Percentiles rank a stretch among this genome's conserved stretches.
phyloP scores from a whole-genome alignment of 495 filamentous ascomycete species.

The Chaetomidium leptoderma region DNA sequence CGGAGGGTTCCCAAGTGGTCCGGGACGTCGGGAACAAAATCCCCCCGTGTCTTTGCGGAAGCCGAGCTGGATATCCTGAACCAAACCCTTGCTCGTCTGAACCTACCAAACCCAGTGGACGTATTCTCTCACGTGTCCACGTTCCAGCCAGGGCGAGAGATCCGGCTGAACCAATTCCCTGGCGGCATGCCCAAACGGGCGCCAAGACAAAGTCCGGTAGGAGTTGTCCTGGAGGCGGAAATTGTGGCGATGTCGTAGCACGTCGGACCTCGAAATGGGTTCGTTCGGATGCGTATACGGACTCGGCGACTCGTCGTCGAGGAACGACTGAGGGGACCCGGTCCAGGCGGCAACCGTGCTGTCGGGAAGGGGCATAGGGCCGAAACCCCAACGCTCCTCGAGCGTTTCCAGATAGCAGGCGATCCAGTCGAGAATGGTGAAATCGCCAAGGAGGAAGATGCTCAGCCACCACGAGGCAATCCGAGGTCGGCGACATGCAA shows the following conservation, averaged over 20 bases:
- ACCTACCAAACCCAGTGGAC: background rate
- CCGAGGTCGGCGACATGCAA: too few relatives aligned
- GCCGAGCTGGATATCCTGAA: background rate
- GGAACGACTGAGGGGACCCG: background rate
- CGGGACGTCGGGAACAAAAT: background rate
- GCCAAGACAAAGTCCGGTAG: background rate
- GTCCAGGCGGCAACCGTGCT: too few relatives aligned
- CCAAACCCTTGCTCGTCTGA: background rate
- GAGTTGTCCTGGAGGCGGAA: slow-evolving; percentile 2
- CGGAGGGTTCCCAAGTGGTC: background rate
- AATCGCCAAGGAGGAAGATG: too few relatives aligned
- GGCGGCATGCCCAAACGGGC: background rate
- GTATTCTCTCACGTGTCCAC: background rate
- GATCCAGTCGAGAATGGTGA: too few relatives aligned
- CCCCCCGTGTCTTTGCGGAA: background rate
- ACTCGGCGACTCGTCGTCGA: background rate
- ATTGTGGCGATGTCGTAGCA: background rate
- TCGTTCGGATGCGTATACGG: background rate
- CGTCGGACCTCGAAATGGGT: background rate
- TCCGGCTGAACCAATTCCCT: background rate
- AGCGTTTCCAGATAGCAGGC: too few relatives aligned
- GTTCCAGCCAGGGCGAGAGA: background rate
- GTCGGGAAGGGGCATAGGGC: too few relatives aligned
- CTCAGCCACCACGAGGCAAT: too few relatives aligned
- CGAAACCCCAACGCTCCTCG: too few relatives aligned